These are phyloP conservation scores for Cicer judaicum DNA, from an alignment of 306 rosid species.

Conservation along the genomic window DNA sequence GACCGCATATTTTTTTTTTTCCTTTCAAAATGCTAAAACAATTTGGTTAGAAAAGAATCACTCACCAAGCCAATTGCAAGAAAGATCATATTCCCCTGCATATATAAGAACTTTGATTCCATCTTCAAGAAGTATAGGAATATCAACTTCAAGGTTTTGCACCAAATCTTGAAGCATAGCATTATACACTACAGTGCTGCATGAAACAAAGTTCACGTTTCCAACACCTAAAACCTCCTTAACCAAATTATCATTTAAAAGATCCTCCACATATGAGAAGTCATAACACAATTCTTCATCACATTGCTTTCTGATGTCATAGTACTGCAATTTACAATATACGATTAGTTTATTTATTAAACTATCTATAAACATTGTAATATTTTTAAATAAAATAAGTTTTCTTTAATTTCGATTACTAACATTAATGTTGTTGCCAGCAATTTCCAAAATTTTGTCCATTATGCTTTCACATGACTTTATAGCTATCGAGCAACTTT, in stretches of 20 bases:
- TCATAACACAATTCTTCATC: constrained; percentile 73
- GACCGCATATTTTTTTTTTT: not conserved
- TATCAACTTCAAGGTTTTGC: constrained; percentile 77
- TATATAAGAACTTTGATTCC: constrained; percentile 82
- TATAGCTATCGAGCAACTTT: constrained; percentile 52
- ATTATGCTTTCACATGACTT: constrained; percentile 53
- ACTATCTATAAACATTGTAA: not conserved
- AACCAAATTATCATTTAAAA: constrained; percentile 57
- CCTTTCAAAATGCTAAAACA: not conserved
- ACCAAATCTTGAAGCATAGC: constrained; percentile 73
- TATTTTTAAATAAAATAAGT: not conserved
- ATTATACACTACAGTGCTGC: constrained; percentile 65
- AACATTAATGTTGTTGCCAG: constrained; percentile 67
- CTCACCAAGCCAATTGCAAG: constrained; percentile 96
- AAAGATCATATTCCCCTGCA: constrained; percentile 90
- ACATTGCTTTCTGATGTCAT: constrained; percentile 83
- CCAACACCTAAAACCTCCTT: constrained; percentile 73
- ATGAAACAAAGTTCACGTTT: constrained; percentile 67
- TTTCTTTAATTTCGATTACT: constrained; percentile 3
- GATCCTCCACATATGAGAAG: constrained; percentile 72
- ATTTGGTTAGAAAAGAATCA: not conserved
- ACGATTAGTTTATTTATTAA: not conserved
- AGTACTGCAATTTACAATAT: constrained; percentile 59
- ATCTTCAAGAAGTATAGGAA: constrained; percentile 86
- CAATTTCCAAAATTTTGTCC: constrained; percentile 43